phyloP scores from a whole-genome alignment of 257 asterid species.

The Ballota nigra region DNA sequence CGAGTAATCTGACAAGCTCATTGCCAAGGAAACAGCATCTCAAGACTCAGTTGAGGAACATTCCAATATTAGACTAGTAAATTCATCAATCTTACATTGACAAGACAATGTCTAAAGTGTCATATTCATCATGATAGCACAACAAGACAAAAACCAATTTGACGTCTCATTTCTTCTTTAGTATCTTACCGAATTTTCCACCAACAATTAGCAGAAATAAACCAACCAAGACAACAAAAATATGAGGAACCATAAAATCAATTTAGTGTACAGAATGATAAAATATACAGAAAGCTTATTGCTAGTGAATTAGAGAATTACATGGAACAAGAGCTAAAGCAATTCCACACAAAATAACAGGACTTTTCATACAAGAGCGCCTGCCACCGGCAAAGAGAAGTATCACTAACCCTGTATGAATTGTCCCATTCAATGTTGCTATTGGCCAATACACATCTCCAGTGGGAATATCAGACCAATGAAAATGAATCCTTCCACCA shows the following conservation, averaged over 20 bases:
- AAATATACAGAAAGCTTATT: constrained; percentile 3
- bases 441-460: constrained; percentile 93
- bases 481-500: constrained; percentile 97
- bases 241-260: neutral
- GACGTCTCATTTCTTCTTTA: neutral
- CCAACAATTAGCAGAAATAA: neutral
- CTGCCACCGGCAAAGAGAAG: constrained; percentile 9
- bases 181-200: neutral
- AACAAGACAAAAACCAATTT: neutral
- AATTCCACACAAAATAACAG: constrained; percentile 15
- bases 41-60: neutral
- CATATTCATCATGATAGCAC: neutral
- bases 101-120: constrained; percentile 1
- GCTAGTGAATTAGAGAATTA: constrained; percentile 12
- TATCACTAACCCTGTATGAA: constrained; percentile 58
- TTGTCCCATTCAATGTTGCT: constrained; percentile 82
- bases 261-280: neutral
- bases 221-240: neutral
- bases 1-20: neutral
- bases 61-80: neutral
- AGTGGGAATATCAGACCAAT: constrained; percentile 91
- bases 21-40: neutral
- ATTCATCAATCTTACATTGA: neutral
- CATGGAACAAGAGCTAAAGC: constrained; percentile 13
- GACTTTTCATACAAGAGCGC: constrained; percentile 14